Percentiles rank a stretch among this genome's conserved stretches.
Conservation (phyloP, 768 basidiomycete genomes). For the Rhodotorula sphaerocarpa region DNA sequence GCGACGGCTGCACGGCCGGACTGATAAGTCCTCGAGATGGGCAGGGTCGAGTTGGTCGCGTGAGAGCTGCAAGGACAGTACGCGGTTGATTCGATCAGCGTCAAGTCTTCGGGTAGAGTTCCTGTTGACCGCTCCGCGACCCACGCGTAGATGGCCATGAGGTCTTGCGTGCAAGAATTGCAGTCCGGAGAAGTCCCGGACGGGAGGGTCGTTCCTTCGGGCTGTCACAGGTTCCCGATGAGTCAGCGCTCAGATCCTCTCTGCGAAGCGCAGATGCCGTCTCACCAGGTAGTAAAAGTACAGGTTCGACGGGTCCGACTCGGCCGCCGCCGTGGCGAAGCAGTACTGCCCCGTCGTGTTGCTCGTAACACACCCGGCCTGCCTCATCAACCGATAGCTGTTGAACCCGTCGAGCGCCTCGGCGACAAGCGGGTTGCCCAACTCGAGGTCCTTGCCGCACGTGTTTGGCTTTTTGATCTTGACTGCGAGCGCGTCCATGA, state of each 20-base stretch:
- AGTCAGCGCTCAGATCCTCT: background rate
- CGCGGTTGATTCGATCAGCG: background rate
- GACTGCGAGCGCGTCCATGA: conserved; percentile 60
- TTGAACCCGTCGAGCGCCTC: conserved; percentile 51
- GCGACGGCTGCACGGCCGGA: conserved; percentile 19
- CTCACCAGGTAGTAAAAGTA: conserved; percentile 34
- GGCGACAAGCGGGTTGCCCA: conserved; percentile 51
- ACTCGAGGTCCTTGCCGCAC: conserved; percentile 55
- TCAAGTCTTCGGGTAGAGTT: background rate
- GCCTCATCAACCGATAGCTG: conserved; percentile 57
- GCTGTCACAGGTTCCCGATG: background rate
- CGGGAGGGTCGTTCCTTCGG: conserved; percentile 31
- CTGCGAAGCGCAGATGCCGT: background rate
- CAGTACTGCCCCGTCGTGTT: conserved; percentile 45
- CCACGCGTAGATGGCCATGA: conserved; percentile 29
- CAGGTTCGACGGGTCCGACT: conserved; percentile 14
- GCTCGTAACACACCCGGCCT: conserved; percentile 56
- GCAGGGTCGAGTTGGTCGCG: conserved; percentile 31
- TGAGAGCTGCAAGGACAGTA: conserved; percentile 9
- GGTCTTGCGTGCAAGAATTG: conserved; percentile 22
- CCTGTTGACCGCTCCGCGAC: no score
- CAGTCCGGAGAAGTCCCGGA: conserved; percentile 29
- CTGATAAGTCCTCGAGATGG: conserved; percentile 33
- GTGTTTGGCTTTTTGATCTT: conserved; percentile 46
- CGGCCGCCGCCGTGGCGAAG: conserved; percentile 33